phyloP scores from a whole-genome alignment of 225 moss, liverwort and hornwort genomes.

The Straminergon stramineum region DNA sequence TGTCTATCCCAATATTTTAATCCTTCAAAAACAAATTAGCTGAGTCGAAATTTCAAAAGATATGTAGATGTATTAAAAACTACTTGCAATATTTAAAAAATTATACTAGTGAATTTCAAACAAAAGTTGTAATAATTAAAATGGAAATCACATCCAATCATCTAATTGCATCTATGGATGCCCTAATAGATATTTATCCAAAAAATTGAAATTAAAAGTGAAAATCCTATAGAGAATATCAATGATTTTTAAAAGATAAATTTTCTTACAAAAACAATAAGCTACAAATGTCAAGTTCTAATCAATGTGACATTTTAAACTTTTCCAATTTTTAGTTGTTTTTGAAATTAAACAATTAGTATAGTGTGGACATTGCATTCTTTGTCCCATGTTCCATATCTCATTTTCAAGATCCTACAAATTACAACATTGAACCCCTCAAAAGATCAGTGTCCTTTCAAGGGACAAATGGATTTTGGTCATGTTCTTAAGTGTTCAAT shows the following conservation, averaged over 20 bases:
- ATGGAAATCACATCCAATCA: neutral
- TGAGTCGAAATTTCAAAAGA: neutral
- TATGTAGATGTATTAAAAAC: neutral
- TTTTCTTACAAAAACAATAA: neutral
- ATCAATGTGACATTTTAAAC: neutral
- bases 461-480: neutral
- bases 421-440: neutral
- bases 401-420: neutral
- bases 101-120: neutral
- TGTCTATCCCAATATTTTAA: neutral
- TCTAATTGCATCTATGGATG: accelerated
- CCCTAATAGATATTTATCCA: neutral
- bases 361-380: neutral
- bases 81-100: neutral
- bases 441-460: neutral
- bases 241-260: neutral
- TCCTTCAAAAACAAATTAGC: neutral
- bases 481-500: neutral
- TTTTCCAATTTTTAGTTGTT: neutral
- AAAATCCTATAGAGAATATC: neutral
- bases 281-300: neutral
- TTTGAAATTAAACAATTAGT: neutral
- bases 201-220: neutral
- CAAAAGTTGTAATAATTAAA: neutral
- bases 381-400: neutral